Conservation (phyloP, 2,329 filamentous ascomycete genomes). For the Aspergillaceae sp. region DNA sequence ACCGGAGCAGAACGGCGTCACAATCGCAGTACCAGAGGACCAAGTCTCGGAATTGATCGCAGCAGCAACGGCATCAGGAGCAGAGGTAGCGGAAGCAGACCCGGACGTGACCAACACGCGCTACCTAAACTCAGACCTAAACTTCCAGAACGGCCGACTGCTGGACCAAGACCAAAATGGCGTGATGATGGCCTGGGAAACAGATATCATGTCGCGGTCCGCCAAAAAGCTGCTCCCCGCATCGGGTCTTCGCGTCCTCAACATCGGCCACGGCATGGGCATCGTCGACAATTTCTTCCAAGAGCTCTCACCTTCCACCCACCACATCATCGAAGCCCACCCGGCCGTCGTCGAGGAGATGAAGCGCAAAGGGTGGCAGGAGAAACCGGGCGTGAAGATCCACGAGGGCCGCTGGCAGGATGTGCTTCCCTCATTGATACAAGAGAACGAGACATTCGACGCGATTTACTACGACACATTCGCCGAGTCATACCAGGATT, state of each 20-base stretch:
- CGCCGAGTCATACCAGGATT: constrained; percentile 80
- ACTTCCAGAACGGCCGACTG: constrained; percentile 57
- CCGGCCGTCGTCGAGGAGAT: constrained; percentile 64
- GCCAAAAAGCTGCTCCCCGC: constrained; percentile 58
- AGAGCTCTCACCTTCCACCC: constrained; percentile 55
- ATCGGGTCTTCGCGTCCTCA: constrained; percentile 61
- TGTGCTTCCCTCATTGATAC: constrained; percentile 59
- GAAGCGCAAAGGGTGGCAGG: constrained; percentile 58
- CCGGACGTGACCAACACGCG: constrained; percentile 52
- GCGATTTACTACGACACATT: constrained; percentile 98
- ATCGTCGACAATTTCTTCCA: constrained; percentile 75
- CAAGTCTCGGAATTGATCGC: constrained; percentile 18
- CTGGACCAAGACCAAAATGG: constrained; percentile 70
- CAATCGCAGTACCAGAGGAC: constrained; percentile 16
- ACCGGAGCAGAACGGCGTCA: constrained; percentile 9
- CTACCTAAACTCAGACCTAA: constrained; percentile 60
- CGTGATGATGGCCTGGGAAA: constrained; percentile 93
- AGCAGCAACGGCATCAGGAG: constrained; percentile 3
- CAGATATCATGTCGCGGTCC: constrained; percentile 71
- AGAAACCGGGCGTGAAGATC: constrained; percentile 51
- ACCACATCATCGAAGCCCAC: constrained; percentile 84
- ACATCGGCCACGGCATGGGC: constrained; percentile 86
- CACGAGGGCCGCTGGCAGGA: constrained; percentile 76
- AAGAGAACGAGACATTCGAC: constrained; percentile 64
- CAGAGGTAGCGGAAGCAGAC: constrained; percentile 9